Evolutionary conservation across 1,284 basidiomycete species (phyloP).

Genomic region (Laetiporus sulphureus): DNA sequence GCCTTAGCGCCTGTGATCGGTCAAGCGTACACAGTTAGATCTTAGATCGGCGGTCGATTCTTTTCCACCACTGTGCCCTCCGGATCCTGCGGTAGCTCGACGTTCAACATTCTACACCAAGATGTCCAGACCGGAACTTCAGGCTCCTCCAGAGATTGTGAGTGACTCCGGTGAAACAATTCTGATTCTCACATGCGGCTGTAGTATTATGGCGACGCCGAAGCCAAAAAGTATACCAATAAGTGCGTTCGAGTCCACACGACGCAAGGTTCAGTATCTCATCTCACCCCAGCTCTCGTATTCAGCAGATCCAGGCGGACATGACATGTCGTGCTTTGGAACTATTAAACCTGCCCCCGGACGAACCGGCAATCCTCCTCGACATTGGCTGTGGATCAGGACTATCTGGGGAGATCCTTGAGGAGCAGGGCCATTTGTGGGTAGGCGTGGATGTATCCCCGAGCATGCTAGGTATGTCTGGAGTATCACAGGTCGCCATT

Average conservation of each 20-base stretch:
- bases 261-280: background rate
- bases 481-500: background rate
- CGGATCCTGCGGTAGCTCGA: background rate
- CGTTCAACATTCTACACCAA: slow-evolving; percentile 1
- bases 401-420: slow-evolving; percentile 94
- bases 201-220: slow-evolving; percentile 94
- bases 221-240: slow-evolving; percentile 95
- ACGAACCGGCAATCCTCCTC: slow-evolving; percentile 77
- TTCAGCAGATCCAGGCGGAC: slow-evolving; percentile 94
- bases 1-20: no score
- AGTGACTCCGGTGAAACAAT: slow-evolving; percentile 18
- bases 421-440: slow-evolving; percentile 93
- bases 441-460: slow-evolving; percentile 94
- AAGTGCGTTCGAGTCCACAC: slow-evolving; percentile 65
- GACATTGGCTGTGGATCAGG: slow-evolving; percentile 99
- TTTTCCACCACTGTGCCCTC: background rate
- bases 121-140: slow-evolving; percentile 95
- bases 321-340: slow-evolving; percentile 98
- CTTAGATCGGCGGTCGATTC: background rate
- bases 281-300: slow-evolving; percentile 65
- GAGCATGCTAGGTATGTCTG: slow-evolving; percentile 83
- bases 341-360: slow-evolving; percentile 76
- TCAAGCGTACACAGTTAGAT: no score
- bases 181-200: background rate
- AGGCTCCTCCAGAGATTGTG: slow-evolving; percentile 95